Evolutionary conservation across 2,329 filamentous ascomycete species (phyloP).

Genomic region (Leptographium lundbergii): DNA sequence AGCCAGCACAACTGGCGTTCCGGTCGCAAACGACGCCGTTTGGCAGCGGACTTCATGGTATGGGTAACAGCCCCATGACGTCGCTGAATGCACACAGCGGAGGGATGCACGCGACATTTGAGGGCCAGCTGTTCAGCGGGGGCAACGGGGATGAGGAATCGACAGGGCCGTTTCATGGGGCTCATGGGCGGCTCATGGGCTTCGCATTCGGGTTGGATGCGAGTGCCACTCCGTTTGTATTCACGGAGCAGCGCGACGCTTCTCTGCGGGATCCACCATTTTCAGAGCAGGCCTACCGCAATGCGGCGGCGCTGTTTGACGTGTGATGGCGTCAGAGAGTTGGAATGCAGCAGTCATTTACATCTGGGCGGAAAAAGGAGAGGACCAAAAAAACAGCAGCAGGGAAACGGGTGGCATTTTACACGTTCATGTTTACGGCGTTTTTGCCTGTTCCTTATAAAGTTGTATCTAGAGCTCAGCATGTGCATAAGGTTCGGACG

Average conservation of each 20-base stretch:
- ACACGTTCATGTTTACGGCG: slow-evolving; percentile 1
- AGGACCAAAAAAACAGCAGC: neutral
- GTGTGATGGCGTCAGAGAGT: slow-evolving; percentile 1
- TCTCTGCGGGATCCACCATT: slow-evolving; percentile 5
- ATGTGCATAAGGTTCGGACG: neutral
- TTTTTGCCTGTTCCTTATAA: neutral
- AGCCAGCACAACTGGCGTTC: slow-evolving; percentile 5
- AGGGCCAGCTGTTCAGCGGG: slow-evolving; percentile 9
- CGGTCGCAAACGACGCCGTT: slow-evolving; percentile 3
- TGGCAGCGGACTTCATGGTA: neutral
- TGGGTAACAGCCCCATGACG: slow-evolving; percentile 2
- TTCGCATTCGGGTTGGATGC: slow-evolving; percentile 9
- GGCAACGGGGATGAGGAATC: slow-evolving; percentile 12
- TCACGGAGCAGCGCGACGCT: slow-evolving; percentile 5
- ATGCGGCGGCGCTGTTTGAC: slow-evolving; percentile 5
- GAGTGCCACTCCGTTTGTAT: slow-evolving; percentile 7
- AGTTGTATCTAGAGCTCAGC: slow-evolving; percentile 1
- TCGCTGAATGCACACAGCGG: slow-evolving; percentile 3
- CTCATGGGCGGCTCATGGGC: slow-evolving; percentile 15
- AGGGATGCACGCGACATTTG: slow-evolving; percentile 16
- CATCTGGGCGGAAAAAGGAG: neutral
- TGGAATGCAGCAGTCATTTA: neutral
- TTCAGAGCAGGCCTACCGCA: slow-evolving; percentile 1
- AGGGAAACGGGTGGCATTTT: neutral
- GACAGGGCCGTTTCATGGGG: slow-evolving; percentile 16